Evolutionary conservation across 768 basidiomycete genomes (phyloP), one percentile per base, ranked within the genome.

Genomic region (Hortiboletus flavorubellus): DNA sequence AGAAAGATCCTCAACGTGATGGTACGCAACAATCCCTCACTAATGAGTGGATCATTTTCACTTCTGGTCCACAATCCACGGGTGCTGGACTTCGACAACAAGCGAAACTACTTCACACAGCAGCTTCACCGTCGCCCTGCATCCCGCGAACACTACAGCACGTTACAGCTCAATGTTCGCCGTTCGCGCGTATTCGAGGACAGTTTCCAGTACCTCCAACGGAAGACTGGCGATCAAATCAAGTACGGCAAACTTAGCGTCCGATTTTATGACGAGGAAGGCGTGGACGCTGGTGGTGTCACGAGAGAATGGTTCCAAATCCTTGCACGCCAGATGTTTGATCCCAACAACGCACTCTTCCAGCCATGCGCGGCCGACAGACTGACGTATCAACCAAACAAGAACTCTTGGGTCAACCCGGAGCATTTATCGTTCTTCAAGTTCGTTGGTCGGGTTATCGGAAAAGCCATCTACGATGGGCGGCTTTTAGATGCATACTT

Each of bases 241-340:
- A 98, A 98, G 72, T 88, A 92, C 67, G 96, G 97, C 60, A 99
- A 99, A 70, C 84, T 99, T 53, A 97, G 89, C 66, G 86, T 98
- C 54, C 87, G 94, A 49, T 99, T 97, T 75, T 92, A 93, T 64
- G 89, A 93, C 53, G 97, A 99, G 67, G 97, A 98, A 67, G 97
- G 97, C 49, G 93, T 99, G 21, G 97, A 99, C 68, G 97, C 97
- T 0, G 97, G 97, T 21, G 97, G 97, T 61, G 92, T 99, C 35
- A 97, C 97, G 8, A 82, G 96, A 55, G 95, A 98, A 75, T 98
- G 95, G 94, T 98, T 95, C 86, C 91, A 94, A 64, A 96, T 97
- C 49, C 84, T 99, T 16, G 95, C 97, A 1, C 83, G 94, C 48
- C 94, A 97, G 71, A 99, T 99, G 89, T 99, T 99, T 74, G 93